Evolutionary conservation across 352 stramenopile species (phyloP), one percentile per base, ranked within the genome.

Genomic region (Phytophthora macrochlamydospora): DNA sequence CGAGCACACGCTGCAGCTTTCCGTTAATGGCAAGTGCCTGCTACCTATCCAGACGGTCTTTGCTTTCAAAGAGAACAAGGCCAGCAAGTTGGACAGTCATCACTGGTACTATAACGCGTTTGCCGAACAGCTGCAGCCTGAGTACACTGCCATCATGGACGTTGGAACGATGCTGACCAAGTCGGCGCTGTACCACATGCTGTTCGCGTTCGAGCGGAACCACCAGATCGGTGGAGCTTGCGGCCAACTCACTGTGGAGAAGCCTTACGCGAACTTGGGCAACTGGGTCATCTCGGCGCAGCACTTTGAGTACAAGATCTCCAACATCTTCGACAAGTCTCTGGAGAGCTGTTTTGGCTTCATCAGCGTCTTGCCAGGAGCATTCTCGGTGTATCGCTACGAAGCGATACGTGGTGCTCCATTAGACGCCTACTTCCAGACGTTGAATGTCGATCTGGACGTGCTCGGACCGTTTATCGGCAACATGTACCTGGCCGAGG

Each of bases 241-340:
- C 54, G 88, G 88, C 1, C 86, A 96, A 48, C 71, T 96, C 28
- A 80, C 85, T 0, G 88, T 96, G 29, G 88, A 96, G 12, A 77
- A 93, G n/a, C 86, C 88, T 18, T 90, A 91, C 52, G 78, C 81
- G 40, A 89, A 94, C 62, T 62, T 96, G 67, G 92, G 81, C 68
- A 96, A 96, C 51, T 96, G 86, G 86, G 86, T 96, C 65, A 72
- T 96, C 13, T 92, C 84, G 18, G 89, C 89, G 7, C 89, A 96
- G 56, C 78, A 95, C 54, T 96, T 96, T 49, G 89, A 96, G 79
- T 96, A 96, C 84, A 95, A 95, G 62, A 94, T 95, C 48, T 93
- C 84, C 46, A 94, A 95, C 69, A 87, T 95, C 45, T 71, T 96
- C 1, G 89, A 96, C 79, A 95, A 95, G 69, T 87, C 84, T 7